These are phyloP conservation scores for Houttuynia cordata DNA, from an alignment of 164 flowering plant species.

Conservation along the genomic window DNA sequence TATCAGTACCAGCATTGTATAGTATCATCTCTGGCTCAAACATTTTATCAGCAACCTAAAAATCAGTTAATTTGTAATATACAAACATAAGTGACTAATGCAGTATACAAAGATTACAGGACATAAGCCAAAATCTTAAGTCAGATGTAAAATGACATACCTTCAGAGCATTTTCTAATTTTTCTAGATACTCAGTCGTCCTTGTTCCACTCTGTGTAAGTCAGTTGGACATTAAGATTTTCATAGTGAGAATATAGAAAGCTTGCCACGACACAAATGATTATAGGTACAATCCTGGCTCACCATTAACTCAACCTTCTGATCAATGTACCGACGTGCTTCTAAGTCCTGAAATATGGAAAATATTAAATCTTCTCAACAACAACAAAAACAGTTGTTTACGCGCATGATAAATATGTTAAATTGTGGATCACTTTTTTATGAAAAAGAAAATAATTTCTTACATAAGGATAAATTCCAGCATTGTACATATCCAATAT, in stretches of 20 bases:
- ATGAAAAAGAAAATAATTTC: conserved; percentile 6
- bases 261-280: background rate
- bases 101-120: background rate
- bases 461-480: conserved; percentile 77
- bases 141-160: conserved; percentile 19
- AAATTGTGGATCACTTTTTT: background rate
- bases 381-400: background rate
- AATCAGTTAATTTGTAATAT: background rate
- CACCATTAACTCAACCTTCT: conserved; percentile 78
- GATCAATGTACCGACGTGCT: conserved; percentile 59
- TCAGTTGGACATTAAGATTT: background rate
- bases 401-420: too few species aligned
- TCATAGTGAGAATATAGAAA: background rate
- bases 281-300: background rate
- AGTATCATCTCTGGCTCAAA: conserved; percentile 76
- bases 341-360: conserved; percentile 44
- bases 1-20: conserved; percentile 95
- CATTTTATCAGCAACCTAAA: conserved; percentile 45
- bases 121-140: too few species aligned
- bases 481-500: conserved; percentile 88
- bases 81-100: background rate
- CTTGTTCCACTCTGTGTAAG: conserved; percentile 78
- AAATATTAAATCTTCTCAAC: background rate
- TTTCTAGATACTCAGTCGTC: conserved; percentile 54
- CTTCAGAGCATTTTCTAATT: conserved; percentile 75